Conservation (phyloP, 768 basidiomycete genomes). For the Amanita brunnescens region DNA sequence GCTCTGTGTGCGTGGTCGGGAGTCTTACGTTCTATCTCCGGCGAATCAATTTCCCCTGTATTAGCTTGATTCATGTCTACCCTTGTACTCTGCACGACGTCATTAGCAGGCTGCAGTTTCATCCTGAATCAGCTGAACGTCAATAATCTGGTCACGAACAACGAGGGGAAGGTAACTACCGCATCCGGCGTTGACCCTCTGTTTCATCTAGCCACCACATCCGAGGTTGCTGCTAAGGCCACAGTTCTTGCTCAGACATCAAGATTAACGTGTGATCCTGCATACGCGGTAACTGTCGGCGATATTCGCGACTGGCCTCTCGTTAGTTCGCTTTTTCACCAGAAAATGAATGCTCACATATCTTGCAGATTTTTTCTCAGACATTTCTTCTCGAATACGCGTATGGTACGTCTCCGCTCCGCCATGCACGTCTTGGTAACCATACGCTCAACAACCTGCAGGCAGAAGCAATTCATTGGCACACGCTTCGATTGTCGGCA, state of each 20-base stretch:
- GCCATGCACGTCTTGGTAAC: constrained; percentile 54
- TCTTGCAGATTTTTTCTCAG: constrained; percentile 67
- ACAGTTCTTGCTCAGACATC: constrained; percentile 74
- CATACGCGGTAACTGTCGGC: constrained; percentile 55
- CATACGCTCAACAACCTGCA: constrained; percentile 54
- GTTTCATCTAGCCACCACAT: constrained; percentile 86
- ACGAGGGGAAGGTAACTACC: constrained; percentile 34
- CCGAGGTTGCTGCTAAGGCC: constrained; percentile 48
- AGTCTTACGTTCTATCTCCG: constrained; percentile 34
- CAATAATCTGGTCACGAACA: background rate
- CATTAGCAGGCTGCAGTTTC: constrained; percentile 60
- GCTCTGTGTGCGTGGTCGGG: too few relatives aligned
- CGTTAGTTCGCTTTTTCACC: background rate
- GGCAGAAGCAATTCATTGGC: constrained; percentile 47
- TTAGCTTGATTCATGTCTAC: constrained; percentile 23
- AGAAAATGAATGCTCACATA: constrained; percentile 35
- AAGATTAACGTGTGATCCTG: constrained; percentile 54
- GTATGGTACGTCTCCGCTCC: constrained; percentile 68
- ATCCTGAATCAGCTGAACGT: constrained; percentile 42
- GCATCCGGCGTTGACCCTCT: constrained; percentile 80
- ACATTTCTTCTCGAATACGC: constrained; percentile 61
- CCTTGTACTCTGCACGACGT: constrained; percentile 35
- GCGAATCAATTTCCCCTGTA: constrained; percentile 39
- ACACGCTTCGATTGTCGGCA: constrained; percentile 40
- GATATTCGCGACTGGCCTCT: constrained; percentile 59